Evolutionary conservation across 768 basidiomycete genomes (phyloP), one percentile per base, ranked within the genome.

Genomic region (Pulveroboletus sp.): DNA sequence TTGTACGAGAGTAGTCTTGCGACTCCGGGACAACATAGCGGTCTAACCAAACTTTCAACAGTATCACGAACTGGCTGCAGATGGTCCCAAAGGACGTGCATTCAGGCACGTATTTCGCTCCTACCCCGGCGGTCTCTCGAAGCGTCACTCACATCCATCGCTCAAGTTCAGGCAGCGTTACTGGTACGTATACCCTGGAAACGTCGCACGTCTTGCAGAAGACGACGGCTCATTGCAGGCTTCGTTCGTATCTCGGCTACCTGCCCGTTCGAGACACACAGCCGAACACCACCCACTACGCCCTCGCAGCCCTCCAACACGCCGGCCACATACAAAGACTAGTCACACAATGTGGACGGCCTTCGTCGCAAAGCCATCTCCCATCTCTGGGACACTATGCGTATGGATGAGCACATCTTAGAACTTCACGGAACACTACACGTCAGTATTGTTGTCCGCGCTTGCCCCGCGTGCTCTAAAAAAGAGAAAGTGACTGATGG

Each of bases 301-400:
- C 89, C 8, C 71, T 98, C 26, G 86, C 89, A 6, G 90, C 93
- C 3, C 73, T 96, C 41, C 86, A 90, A 60, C 74, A 89, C 56
- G 69, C 85, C 8, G 78, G 76, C 3, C 67, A 82, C 46, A 73
- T 89, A 17, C 68, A 76, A 18, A 70, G 72, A 26, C 66, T 93
- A 30, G 82, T 97, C 54, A 98, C 95, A 0, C 87, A 86, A 89
- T 57, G 94, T 98, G n/a, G 95, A 98, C 61, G 93, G 93, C 2
- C 79, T 98, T 6, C 94, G 97, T 61, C 83, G 83, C 45, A 91
- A 89, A 69, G 89, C 91, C 8, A 68, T 88, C 17, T 49, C 68
- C 32, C 68, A 70, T 62, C 74, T 77, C 52, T 71, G 67, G 69
- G 69, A 62, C 53, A 69, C 64, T 46, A 62, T 61, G n/a, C 62